Evolutionary conservation across 352 stramenopile species (phyloP), one percentile per base, ranked within the genome.

Genomic region (Phytophthora citricola): DNA sequence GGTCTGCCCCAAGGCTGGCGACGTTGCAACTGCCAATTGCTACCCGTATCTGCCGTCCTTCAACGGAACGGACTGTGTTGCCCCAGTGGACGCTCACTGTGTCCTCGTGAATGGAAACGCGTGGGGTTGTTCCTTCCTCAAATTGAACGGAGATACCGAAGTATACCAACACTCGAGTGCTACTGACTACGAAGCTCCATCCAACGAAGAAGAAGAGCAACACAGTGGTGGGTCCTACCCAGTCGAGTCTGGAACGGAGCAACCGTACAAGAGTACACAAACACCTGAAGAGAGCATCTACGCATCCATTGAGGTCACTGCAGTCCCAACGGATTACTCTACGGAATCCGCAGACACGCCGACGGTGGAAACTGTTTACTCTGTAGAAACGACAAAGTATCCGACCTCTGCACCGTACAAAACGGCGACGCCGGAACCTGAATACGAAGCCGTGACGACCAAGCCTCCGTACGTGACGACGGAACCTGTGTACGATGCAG

Each of bases 11-110:
- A 58, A 66, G 44, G 49, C 60, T 15, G 66, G 60, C 6, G 66
- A 74, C 43, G 44, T 74, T 6, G 67, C 67, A 9, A 49, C 26
- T 32, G 57, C 38, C 14, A 56, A 67, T 31, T 75, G 67, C 31
- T 41, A 60, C 0, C 29, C 55, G 14, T 59, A 71, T 14, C 40
- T 71, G 15, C 20, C 54, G 45, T 75, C 67, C 1, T 67, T 51
- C 54, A 69, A 70, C 36, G 58, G 53, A 26, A 26, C 47, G 2
- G 39, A 22, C 2, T 74, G 54, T n/a, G 66, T 74, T 0, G 66
- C 66, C 15, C 58, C 53, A 2, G 45, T 54, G 6, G 58, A 72
- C 20, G 64, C 64, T 6, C 34, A 72, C 3, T 72, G 64, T 12
- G 45, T 52, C 24, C 1, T 63, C 15, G 24, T 59, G 26, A 36